Evolutionary conservation across 345 rosid species (phyloP).

Genomic region (Gossypium mustelinum): DNA sequence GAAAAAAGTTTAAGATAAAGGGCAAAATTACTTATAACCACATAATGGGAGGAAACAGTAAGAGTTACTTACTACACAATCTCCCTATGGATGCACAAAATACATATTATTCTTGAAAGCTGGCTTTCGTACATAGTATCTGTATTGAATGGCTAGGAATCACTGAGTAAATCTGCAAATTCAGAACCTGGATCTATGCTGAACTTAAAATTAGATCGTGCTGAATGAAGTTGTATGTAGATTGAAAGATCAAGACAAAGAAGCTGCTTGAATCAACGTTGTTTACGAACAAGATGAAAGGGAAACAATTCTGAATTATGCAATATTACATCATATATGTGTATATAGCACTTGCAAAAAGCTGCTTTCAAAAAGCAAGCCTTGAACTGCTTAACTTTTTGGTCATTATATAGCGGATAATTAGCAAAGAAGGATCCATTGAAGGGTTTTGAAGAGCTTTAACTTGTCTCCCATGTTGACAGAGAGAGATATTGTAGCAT

Average conservation of each 20-base stretch:
- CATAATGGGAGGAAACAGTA: too few species aligned
- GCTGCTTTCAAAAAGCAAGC: background rate
- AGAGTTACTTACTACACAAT: background rate
- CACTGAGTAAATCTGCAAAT: background rate
- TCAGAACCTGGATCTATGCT: background rate
- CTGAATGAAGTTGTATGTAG: background rate
- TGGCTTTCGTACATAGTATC: background rate
- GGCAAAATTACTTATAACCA: too few species aligned
- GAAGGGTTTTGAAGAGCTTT: background rate
- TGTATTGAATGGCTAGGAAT: constrained; percentile 14
- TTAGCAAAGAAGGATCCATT: background rate
- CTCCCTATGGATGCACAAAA: background rate
- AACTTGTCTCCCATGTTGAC: background rate
- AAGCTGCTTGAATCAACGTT: constrained; percentile 6
- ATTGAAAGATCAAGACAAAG: background rate
- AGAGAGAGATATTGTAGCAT: background rate
- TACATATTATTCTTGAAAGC: background rate
- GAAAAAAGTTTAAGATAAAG: background rate
- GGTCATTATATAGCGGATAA: background rate
- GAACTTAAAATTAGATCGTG: background rate
- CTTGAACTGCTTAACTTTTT: background rate
- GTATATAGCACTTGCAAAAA: background rate
- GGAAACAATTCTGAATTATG: background rate
- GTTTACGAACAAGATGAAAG: constrained; percentile 8
- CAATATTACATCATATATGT: background rate